Evolutionary conservation across 2,329 filamentous ascomycete species (phyloP).

Genomic region (Talaromyces atroroseus): DNA sequence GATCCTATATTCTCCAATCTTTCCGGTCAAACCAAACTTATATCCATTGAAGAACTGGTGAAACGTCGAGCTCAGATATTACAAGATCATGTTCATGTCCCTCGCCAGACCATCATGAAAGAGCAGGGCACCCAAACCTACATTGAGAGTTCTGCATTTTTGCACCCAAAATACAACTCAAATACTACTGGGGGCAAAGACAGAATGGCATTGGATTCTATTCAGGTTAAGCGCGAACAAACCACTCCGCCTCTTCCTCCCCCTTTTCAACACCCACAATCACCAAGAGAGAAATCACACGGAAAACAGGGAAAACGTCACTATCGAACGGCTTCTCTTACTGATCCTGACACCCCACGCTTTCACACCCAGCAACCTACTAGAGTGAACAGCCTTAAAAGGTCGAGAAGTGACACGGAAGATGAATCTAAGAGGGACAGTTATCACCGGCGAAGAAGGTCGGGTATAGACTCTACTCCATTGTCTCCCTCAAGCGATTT

Average conservation of each 20-base stretch:
- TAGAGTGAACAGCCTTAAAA: not conserved
- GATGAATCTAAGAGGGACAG: constrained; percentile 1
- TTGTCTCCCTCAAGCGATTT: not conserved
- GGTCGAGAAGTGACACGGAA: constrained; percentile 5
- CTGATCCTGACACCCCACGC: constrained; percentile 1
- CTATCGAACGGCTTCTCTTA: constrained; percentile 5
- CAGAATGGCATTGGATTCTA: not conserved
- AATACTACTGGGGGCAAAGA: not conserved
- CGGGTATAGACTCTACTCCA: not conserved
- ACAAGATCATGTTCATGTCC: constrained; percentile 26
- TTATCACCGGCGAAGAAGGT: not conserved
- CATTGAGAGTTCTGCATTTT: not conserved
- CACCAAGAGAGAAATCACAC: not conserved
- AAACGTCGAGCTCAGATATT: constrained; percentile 28
- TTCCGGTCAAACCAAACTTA: constrained; percentile 32
- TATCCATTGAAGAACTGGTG: constrained; percentile 41
- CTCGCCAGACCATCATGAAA: constrained; percentile 13
- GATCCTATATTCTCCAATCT: constrained; percentile 48
- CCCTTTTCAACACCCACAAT: not conserved
- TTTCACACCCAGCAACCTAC: not conserved
- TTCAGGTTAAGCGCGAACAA: not conserved
- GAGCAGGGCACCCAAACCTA: constrained; percentile 12
- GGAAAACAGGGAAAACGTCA: not conserved
- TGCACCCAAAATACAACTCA: not conserved
- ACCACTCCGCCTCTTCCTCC: not conserved